Conservation (phyloP, 192 early-diverging fungal species). For the Gonapodya prolifera region DNA sequence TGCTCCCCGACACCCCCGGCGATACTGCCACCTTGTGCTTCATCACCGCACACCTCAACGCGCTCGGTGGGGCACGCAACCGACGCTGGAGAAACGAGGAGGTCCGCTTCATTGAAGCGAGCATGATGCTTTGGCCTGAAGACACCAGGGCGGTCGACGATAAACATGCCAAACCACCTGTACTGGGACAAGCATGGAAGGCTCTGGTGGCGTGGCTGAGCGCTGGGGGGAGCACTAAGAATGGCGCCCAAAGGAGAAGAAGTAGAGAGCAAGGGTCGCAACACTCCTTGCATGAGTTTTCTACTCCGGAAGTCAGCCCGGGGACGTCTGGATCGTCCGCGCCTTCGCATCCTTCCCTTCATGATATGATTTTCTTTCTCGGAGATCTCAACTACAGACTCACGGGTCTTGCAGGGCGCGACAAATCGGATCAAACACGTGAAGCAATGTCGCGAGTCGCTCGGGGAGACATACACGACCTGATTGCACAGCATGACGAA, state of each 20-base stretch:
- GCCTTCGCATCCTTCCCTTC: not conserved
- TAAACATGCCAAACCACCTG: not conserved
- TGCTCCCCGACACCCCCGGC: not conserved
- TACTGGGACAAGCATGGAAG: not conserved
- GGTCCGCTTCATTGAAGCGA: not conserved
- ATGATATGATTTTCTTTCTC: not conserved
- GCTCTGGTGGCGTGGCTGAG: not conserved
- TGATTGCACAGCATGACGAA: not conserved
- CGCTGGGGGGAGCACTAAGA: not conserved
- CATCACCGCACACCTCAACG: not conserved
- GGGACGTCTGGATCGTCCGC: not conserved
- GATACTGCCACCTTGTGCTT: not conserved
- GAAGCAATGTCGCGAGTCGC: not conserved
- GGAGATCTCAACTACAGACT: not conserved
- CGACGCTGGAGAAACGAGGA: not conserved
- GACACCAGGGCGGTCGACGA: not conserved
- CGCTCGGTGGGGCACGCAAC: not conserved
- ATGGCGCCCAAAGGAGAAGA: not conserved
- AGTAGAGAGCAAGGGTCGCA: not conserved
- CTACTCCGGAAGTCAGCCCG: not conserved
- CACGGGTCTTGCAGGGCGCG: not conserved
- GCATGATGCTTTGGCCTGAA: not conserved
- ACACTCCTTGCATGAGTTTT: not conserved
- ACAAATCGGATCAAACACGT: not conserved
- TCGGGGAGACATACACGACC: not conserved